Evolutionary conservation across 208 protist species (phyloP).

Genomic region (Leishmania guyanensis): DNA sequence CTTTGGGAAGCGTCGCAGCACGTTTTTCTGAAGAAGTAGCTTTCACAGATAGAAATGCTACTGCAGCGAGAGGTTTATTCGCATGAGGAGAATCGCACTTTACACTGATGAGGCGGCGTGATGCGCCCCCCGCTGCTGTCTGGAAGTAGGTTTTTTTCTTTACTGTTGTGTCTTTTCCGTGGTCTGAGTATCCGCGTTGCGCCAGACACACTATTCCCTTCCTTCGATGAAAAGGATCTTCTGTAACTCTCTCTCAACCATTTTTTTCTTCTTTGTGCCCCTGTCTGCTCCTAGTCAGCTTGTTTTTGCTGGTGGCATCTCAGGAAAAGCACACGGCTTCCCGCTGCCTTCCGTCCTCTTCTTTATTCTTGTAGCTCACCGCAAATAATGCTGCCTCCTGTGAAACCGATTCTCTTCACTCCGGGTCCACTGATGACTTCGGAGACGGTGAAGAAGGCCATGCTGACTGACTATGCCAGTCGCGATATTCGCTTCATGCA

Average conservation of each 20-base stretch:
- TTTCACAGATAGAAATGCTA: neutral
- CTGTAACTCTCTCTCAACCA: neutral
- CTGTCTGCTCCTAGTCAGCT: neutral
- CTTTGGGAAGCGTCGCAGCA: neutral
- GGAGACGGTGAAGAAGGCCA: conserved; percentile 72
- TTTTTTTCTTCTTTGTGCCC: neutral
- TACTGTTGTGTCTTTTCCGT: neutral
- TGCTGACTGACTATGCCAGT: conserved; percentile 84
- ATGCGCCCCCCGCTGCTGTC: neutral
- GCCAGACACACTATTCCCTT: too few relatives aligned
- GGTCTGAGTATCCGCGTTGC: too few relatives aligned
- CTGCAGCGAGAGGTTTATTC: neutral
- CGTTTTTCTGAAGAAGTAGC: neutral
- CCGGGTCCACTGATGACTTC: conserved; percentile 83
- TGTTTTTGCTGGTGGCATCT: neutral
- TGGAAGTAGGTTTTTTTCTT: neutral
- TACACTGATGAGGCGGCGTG: neutral
- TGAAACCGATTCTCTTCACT: conserved; percentile 80
- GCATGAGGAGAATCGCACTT: neutral
- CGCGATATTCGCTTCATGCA: conserved; percentile 79
- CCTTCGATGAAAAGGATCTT: neutral
- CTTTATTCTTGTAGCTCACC: neutral
- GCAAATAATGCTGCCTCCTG: conserved; percentile 5
- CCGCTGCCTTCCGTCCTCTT: neutral
- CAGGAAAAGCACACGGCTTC: neutral